Evolutionary conservation across 2,329 filamentous ascomycete species (phyloP), one percentile per base, ranked within the genome.

Genomic region (Sporothrix sp.): DNA sequence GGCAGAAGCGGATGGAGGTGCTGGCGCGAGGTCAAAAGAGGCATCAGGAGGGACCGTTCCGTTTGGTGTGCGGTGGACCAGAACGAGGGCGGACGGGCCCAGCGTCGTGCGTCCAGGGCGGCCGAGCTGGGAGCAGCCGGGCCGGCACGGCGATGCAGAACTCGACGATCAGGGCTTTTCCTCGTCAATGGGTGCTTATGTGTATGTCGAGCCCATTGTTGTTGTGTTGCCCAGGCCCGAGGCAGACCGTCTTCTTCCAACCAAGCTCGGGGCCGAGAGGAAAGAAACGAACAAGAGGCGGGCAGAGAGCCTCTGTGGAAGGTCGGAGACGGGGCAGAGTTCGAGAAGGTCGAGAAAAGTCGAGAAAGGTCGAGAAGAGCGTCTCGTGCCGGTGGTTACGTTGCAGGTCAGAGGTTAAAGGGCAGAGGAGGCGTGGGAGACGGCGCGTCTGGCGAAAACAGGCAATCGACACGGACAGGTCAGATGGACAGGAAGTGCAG

Each of bases 131-230:
- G n/a, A n/a, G n/a, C n/a, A n/a, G n/a, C n/a, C n/a, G n/a, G n/a
- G n/a, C n/a, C n/a, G 16, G 13, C 18, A 45, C 7, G 28, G 14
- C 20, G 30, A 28, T n/a, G 28, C 33, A 7, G 4, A 23, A 38
- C 3, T 21, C 28, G 28, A 8, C 27, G 21, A n/a, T 11, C 14
- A 21, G 21, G 46, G 13, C 6, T n/a, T 18, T 36, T 42, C 28
- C 21, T 33, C 37, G 47, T 35, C 38, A n/a, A 10, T 35, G 36
- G 27, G 36, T 7, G 18, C 36, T 18, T 30, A 48, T 3, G 28
- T 48, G 16, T 47, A 28, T 38, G 27, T 33, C 7, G 35, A 20
- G 44, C 33, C 32, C 44, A 47, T 47, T 47, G 44, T 47, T 28
- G 44, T 46, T 46, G 43, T 33, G 13, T 25, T 27, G 43, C 20